Percentiles rank a stretch among this genome's conserved stretches.
Evolutionary conservation across 179 eudicot species (phyloP).

Genomic region (Dionaea muscipula): DNA sequence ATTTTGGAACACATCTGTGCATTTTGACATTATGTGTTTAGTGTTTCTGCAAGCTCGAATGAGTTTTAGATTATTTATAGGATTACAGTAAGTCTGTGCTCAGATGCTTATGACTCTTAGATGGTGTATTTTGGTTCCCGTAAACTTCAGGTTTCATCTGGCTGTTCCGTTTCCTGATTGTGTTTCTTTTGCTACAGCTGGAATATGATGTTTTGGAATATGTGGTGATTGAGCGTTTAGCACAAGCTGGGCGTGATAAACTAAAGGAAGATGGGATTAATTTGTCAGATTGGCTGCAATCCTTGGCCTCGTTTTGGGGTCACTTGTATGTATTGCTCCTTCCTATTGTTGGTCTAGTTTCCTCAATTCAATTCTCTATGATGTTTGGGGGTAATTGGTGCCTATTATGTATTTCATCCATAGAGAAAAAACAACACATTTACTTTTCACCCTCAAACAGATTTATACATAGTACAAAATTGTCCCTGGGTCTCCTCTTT

Average conservation of each 20-base stretch:
- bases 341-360: neutral
- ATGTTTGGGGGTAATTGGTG: too few species aligned
- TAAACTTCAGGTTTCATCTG: neutral
- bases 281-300: conserved; percentile 98
- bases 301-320: conserved; percentile 98
- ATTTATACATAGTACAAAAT: too few species aligned
- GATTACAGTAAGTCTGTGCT: too few species aligned
- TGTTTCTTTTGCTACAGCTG: conserved; percentile 34
- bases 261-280: conserved; percentile 94
- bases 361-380: neutral
- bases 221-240: conserved; percentile 91
- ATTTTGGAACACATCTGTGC: too few species aligned
- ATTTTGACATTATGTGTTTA: neutral
- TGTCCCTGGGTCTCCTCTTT: too few species aligned
- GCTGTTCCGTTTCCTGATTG: conserved; percentile 5
- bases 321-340: conserved; percentile 61
- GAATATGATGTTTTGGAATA: conserved; percentile 95
- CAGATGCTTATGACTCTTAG: neutral
- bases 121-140: neutral
- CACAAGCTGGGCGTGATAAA: conserved; percentile 83
- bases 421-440: too few species aligned
- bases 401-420: too few species aligned
- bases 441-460: too few species aligned
- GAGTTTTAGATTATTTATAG: neutral
- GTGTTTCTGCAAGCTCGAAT: neutral